phyloP scores from a whole-genome alignment of 495 filamentous ascomycete genomes.

The Collariella sp. region DNA sequence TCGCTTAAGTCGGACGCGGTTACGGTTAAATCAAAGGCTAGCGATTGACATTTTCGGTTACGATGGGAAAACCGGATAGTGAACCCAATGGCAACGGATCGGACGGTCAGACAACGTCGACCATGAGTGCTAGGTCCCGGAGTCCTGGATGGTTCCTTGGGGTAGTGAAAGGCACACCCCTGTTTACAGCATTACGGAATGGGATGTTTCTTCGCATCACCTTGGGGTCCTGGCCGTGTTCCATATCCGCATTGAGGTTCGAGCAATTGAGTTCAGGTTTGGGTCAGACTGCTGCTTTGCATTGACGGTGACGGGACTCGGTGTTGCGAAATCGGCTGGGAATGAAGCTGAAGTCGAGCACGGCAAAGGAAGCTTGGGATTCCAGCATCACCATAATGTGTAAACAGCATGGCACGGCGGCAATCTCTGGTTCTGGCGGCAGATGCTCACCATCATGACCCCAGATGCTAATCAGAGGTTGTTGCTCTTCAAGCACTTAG shows the following conservation, averaged over 20 bases:
- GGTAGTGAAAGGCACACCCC: constrained; percentile 20
- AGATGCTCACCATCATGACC: no score
- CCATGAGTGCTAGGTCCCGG: constrained; percentile 26
- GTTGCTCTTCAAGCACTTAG: no score
- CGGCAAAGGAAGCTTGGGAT: no score
- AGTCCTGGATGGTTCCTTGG: constrained; percentile 28
- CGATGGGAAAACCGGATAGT: constrained; percentile 23
- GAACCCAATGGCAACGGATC: constrained; percentile 25
- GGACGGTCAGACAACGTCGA: constrained; percentile 18
- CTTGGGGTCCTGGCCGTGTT: constrained; percentile 12
- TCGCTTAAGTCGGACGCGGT: constrained; percentile 25
- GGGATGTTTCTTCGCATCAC: constrained; percentile 28
- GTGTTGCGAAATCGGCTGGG: background rate
- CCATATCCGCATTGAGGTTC: constrained; percentile 7
- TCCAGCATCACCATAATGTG: no score
- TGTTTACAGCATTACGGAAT: constrained; percentile 31
- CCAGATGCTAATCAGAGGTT: no score
- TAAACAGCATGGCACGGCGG: no score
- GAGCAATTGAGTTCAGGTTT: constrained; percentile 10
- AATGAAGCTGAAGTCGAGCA: no score
- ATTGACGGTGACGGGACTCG: background rate
- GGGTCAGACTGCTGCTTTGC: background rate
- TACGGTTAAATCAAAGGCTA: constrained; percentile 25
- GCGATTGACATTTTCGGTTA: constrained; percentile 30
- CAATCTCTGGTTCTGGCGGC: no score